phyloP scores from a whole-genome alignment of 2,329 filamentous ascomycete species.

The Phaeosphaeria sp. region DNA sequence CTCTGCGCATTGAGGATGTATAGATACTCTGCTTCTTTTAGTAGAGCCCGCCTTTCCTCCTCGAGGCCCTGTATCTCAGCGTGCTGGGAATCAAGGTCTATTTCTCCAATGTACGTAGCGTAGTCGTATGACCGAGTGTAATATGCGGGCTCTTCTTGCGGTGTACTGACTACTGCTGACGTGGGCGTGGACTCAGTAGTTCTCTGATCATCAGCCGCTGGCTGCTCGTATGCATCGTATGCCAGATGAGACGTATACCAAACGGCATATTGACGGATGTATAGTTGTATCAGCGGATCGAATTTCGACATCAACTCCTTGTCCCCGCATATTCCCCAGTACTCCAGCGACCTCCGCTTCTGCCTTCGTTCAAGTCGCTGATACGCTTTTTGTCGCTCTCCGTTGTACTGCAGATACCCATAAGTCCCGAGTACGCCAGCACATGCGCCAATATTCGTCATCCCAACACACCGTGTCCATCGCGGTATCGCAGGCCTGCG shows the following conservation, averaged over 20 bases:
- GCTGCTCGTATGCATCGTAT: conserved; percentile 19
- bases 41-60: conserved; percentile 16
- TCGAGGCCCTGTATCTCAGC: conserved; percentile 19
- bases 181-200: not conserved
- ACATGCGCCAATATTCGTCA: conserved; percentile 33
- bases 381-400: conserved; percentile 34
- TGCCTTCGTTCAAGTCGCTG: conserved; percentile 18
- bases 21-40: conserved; percentile 31
- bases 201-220: conserved; percentile 5
- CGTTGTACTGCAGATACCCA: conserved; percentile 36
- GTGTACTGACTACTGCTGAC: not conserved
- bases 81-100: conserved; percentile 17
- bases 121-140: conserved; percentile 30
- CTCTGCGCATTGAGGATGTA: conserved; percentile 22
- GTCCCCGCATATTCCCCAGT: conserved; percentile 34
- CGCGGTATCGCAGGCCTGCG: conserved; percentile 26
- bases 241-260: conserved; percentile 32
- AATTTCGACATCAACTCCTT: conserved; percentile 32
- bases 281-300: conserved; percentile 31
- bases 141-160: conserved; percentile 16
- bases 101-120: conserved; percentile 20
- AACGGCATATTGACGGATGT: conserved; percentile 32
- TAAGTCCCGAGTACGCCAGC: conserved; percentile 28
- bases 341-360: conserved; percentile 27
- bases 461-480: conserved; percentile 31